Evolutionary conservation across 805 yeast genomes (phyloP).

Genomic region (Yarrowia porcina): DNA sequence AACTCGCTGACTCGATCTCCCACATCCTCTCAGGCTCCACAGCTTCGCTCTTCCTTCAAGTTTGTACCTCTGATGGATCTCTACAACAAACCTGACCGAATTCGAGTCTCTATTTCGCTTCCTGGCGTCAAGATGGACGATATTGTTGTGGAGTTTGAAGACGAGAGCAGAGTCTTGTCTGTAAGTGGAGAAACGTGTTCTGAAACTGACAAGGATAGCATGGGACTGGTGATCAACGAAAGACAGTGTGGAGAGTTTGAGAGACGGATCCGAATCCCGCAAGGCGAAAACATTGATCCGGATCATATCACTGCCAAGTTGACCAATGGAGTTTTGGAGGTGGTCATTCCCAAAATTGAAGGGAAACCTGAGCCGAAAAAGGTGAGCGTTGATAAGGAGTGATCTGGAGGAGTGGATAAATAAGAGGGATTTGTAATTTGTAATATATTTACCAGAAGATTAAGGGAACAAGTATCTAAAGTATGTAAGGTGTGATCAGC

Average conservation of each 20-base stretch:
- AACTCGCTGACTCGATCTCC: slow-evolving; percentile 1
- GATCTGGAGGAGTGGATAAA: background rate
- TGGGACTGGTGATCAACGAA: slow-evolving; percentile 48
- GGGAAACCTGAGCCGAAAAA: background rate
- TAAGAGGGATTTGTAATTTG: too few species aligned
- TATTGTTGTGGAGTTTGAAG: slow-evolving; percentile 57
- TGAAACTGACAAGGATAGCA: slow-evolving; percentile 6
- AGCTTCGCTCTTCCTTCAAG: background rate
- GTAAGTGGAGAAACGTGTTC: slow-evolving; percentile 44
- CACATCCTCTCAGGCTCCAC: background rate
- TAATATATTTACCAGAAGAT: too few species aligned
- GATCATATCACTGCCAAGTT: slow-evolving; percentile 54
- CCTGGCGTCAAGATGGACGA: slow-evolving; percentile 56
- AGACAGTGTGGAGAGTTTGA: slow-evolving; percentile 56
- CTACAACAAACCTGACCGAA: slow-evolving; percentile 48
- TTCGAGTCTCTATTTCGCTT: slow-evolving; percentile 49
- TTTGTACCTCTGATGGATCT: slow-evolving; percentile 58
- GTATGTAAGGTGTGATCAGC: too few species aligned
- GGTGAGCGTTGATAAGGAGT: background rate
- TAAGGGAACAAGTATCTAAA: too few species aligned
- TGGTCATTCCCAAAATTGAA: slow-evolving; percentile 48
- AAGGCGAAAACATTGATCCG: slow-evolving; percentile 50
- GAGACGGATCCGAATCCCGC: slow-evolving; percentile 56
- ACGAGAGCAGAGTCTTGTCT: slow-evolving; percentile 53
- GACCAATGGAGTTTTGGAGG: slow-evolving; percentile 52